A percentile compares a stretch with the other conserved stretches of the same genome.
Conservation (phyloP, 116 monocot species). For the Cymodocea nodosa region DNA sequence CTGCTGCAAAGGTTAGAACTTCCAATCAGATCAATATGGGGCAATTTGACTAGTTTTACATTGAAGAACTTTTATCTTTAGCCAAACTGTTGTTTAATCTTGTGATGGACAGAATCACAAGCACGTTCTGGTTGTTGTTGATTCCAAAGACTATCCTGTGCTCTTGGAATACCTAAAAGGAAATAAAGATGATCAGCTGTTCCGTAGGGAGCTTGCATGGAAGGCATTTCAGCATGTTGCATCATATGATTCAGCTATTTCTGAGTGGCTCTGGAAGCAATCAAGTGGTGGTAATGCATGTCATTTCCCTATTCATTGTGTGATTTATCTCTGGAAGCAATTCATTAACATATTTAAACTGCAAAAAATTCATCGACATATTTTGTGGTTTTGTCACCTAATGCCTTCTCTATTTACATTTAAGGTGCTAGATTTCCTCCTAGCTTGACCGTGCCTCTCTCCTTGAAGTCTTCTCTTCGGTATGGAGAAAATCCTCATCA, state of each 20-base stretch:
- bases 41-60: not conserved
- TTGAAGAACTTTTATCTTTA: not conserved
- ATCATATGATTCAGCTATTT: conserved; percentile 92
- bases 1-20: conserved; percentile 81
- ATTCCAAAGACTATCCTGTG: conserved; percentile 76
- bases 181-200: conserved; percentile 44
- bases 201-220: conserved; percentile 71
- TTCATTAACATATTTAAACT: not conserved
- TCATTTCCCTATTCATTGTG: not conserved
- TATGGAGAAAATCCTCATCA: conserved; percentile 99
- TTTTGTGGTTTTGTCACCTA: not conserved
- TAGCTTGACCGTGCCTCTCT: conserved; percentile 65
- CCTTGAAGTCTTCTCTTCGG: conserved; percentile 53
- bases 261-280: conserved; percentile 98
- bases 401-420: conserved; percentile 4
- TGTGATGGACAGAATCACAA: conserved; percentile 62
- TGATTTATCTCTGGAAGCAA: not conserved
- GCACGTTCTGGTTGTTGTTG: conserved; percentile 92
- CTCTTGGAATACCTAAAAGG: conserved; percentile 67
- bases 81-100: not conserved
- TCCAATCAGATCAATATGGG: not conserved
- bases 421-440: conserved; percentile 70
- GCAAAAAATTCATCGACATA: no score
- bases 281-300: conserved; percentile 27
- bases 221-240: conserved; percentile 96